Conservation (phyloP, 495 filamentous ascomycete species). For the Aspergillus conjunctus region DNA sequence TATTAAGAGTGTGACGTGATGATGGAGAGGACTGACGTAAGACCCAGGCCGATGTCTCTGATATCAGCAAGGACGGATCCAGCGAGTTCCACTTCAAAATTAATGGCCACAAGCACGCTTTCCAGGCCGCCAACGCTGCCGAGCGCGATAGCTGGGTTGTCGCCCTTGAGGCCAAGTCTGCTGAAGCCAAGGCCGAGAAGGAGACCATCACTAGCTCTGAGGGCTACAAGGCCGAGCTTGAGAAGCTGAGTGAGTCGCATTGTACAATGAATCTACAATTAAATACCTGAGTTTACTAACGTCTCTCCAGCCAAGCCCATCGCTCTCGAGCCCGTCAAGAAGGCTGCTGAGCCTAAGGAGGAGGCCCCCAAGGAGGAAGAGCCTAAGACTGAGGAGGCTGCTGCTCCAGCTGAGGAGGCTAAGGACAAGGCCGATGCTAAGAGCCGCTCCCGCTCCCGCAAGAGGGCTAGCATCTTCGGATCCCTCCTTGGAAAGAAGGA, state of each 20-base stretch:
- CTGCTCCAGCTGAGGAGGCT: constrained; percentile 45
- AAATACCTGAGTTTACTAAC: constrained; percentile 6
- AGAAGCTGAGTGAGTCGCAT: constrained; percentile 59
- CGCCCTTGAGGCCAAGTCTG: constrained; percentile 71
- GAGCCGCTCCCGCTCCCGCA: constrained; percentile 81
- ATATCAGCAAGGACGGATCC: constrained; percentile 70
- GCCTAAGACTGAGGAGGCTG: constrained; percentile 43
- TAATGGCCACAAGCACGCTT: constrained; percentile 84
- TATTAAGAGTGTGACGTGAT: neutral
- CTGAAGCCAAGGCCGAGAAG: constrained; percentile 74
- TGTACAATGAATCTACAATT: neutral
- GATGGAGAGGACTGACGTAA: constrained; percentile 19
- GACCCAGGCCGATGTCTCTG: constrained; percentile 74
- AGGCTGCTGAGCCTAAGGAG: constrained; percentile 51
- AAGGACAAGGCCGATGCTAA: constrained; percentile 53
- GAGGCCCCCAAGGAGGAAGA: constrained; percentile 45
- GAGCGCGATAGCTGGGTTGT: constrained; percentile 93
- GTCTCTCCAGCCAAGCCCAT: constrained; percentile 52
- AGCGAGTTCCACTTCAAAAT: constrained; percentile 83
- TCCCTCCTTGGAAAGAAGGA: constrained; percentile 74
- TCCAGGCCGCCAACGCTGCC: constrained; percentile 70
- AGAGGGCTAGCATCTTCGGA: constrained; percentile 84
- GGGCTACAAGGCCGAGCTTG: constrained; percentile 76
- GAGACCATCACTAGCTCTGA: constrained; percentile 68
- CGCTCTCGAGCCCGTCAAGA: constrained; percentile 48